Evolutionary conservation across 768 basidiomycete species (phyloP).

Genomic region (Panus rudis): DNA sequence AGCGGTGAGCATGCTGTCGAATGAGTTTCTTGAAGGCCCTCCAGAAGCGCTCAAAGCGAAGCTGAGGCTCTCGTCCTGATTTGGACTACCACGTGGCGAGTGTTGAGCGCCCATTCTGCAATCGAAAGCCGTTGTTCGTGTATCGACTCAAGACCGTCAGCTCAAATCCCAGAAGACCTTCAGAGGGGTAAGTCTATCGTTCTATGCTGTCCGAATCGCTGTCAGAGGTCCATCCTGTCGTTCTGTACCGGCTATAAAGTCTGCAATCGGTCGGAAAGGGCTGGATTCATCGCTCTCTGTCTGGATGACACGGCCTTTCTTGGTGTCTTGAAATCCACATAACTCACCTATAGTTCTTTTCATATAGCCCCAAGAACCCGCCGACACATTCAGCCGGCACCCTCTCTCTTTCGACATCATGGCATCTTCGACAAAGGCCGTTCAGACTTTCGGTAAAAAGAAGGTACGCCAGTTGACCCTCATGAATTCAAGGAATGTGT

Average conservation of each 20-base stretch:
- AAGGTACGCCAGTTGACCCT: slow-evolving; percentile 47
- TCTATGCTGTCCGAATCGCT: slow-evolving; percentile 6
- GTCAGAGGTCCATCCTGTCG: slow-evolving; percentile 2
- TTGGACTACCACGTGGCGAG: background rate
- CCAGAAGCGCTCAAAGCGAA: too few species aligned
- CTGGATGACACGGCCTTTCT: slow-evolving; percentile 30
- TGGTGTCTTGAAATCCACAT: slow-evolving; percentile 4
- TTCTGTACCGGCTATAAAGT: slow-evolving; percentile 1
- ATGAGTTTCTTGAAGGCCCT: too few species aligned
- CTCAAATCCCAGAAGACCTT: slow-evolving; percentile 13
- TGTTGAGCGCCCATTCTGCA: slow-evolving; percentile 3
- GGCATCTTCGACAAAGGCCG: slow-evolving; percentile 77
- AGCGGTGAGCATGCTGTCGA: slow-evolving; percentile 18
- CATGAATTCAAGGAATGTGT: slow-evolving; percentile 3
- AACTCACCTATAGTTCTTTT: slow-evolving; percentile 17
- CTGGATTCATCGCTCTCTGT: slow-evolving; percentile 31
- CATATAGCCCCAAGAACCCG: slow-evolving; percentile 13
- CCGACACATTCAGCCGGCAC: slow-evolving; percentile 14
- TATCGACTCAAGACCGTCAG: slow-evolving; percentile 5
- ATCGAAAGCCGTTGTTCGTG: background rate
- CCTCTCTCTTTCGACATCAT: slow-evolving; percentile 39
- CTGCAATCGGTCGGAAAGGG: slow-evolving; percentile 17
- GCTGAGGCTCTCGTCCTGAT: too few species aligned
- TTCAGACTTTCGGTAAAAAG: slow-evolving; percentile 99
- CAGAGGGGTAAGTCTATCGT: slow-evolving; percentile 33